These are phyloP conservation scores for Linnemannia hyalina DNA, from an alignment of 192 early-diverging fungal species.

Conservation along the genomic window DNA sequence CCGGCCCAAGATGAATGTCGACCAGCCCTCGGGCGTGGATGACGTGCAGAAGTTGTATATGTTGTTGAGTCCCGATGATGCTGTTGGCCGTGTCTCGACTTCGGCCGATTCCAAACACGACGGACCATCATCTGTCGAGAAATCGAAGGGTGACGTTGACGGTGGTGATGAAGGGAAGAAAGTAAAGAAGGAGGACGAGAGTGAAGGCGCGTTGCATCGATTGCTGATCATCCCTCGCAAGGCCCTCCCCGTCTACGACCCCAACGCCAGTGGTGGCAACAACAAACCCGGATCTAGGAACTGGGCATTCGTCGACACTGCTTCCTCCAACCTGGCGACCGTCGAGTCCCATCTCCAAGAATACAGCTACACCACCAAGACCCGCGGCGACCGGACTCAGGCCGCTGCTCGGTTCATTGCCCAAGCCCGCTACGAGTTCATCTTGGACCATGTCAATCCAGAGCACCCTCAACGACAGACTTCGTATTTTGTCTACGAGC, in stretches of 20 bases:
- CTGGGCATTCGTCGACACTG: constrained; percentile 29
- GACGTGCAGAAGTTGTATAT: constrained; percentile 30
- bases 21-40: background rate
- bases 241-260: background rate
- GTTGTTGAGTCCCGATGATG: constrained; percentile 33
- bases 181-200: background rate
- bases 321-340: background rate
- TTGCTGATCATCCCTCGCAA: constrained; percentile 19
- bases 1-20: constrained; percentile 16
- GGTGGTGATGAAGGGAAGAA: background rate
- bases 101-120: background rate
- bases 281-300: constrained; percentile 8
- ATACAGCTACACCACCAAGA: constrained; percentile 35
- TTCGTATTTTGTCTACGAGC: constrained; percentile 22
- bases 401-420: constrained; percentile 20
- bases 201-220: background rate
- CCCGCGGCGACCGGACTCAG: constrained; percentile 25
- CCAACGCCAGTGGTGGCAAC: background rate
- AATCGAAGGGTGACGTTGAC: background rate
- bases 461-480: background rate
- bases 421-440: constrained; percentile 22
- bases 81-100: constrained; percentile 8
- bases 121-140: background rate
- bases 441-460: constrained; percentile 2
- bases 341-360: constrained; percentile 6